A percentile compares a stretch with the other conserved stretches of the same genome.
Conservation (phyloP, 352 stramenopile genomes). For the Globisporangium paroecandrum region DNA sequence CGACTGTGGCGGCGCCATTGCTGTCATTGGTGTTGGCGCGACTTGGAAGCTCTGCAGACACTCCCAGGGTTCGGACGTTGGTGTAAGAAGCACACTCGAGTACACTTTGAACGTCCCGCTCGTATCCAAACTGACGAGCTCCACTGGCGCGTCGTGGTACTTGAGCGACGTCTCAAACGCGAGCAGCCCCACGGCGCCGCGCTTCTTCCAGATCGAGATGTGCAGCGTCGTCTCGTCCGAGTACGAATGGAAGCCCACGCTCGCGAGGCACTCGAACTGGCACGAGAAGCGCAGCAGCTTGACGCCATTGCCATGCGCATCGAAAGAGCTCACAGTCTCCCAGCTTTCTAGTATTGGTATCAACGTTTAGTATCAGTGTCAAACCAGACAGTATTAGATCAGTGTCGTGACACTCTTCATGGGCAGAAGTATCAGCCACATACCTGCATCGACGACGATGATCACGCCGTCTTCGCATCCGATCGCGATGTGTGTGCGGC, state of each 20-base stretch:
- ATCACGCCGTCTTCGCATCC: conserved; percentile 57
- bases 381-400: background rate
- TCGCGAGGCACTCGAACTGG: conserved; percentile 51
- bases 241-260: conserved; percentile 55
- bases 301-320: conserved; percentile 59
- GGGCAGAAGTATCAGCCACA: background rate
- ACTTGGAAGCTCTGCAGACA: conserved; percentile 41
- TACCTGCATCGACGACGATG: conserved; percentile 40
- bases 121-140: conserved; percentile 45
- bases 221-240: conserved; percentile 63
- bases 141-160: conserved; percentile 35
- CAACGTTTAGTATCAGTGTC: background rate
- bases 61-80: conserved; percentile 46
- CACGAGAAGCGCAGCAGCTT: conserved; percentile 45
- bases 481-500: conserved; percentile 48
- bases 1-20: background rate
- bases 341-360: conserved; percentile 26
- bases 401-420: background rate
- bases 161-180: conserved; percentile 32
- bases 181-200: conserved; percentile 26
- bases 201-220: conserved; percentile 50
- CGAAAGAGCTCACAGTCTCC: conserved; percentile 41
- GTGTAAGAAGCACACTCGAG: conserved; percentile 43
- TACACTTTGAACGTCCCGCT: conserved; percentile 41
- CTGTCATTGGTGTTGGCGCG: conserved; percentile 7